phyloP scores from a whole-genome alignment of 345 rosid genomes.

The Eucalyptus camaldulensis region DNA sequence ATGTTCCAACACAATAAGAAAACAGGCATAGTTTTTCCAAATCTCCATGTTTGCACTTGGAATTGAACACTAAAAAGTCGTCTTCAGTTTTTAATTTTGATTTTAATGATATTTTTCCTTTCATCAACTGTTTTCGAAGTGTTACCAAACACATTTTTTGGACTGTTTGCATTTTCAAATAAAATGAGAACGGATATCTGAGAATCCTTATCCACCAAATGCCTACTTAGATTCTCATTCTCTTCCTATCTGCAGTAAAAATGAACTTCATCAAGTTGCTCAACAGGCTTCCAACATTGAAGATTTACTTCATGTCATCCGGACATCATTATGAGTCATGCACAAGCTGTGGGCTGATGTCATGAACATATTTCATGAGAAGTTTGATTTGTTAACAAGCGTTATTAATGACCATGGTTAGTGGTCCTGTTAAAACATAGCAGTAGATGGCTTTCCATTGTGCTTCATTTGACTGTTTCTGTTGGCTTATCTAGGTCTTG shows the following conservation, averaged over 20 bases:
- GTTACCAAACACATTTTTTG: background rate
- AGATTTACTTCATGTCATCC: constrained; percentile 71
- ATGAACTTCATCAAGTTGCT: constrained; percentile 94
- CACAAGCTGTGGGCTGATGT: constrained; percentile 88
- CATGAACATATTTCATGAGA: constrained; percentile 60
- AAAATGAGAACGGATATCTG: background rate
- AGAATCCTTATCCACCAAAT: background rate
- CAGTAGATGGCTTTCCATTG: background rate
- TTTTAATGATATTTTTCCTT: background rate
- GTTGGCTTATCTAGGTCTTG: constrained; percentile 44
- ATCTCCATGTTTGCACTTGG: background rate
- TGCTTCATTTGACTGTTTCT: background rate
- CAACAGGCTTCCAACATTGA: constrained; percentile 90
- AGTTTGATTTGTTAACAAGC: constrained; percentile 66
- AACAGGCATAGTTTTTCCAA: accelerated
- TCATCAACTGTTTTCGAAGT: background rate
- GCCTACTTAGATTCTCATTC: background rate
- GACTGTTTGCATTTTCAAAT: background rate
- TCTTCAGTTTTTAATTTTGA: background rate
- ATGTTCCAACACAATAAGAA: background rate
- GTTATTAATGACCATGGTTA: constrained; percentile 73
- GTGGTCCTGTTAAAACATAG: background rate
- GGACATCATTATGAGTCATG: constrained; percentile 69
- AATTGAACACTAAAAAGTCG: background rate
- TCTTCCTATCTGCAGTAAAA: constrained; percentile 35